Evolutionary conservation across 768 basidiomycete genomes (phyloP).

Genomic region (Tephrocybe rancida): DNA sequence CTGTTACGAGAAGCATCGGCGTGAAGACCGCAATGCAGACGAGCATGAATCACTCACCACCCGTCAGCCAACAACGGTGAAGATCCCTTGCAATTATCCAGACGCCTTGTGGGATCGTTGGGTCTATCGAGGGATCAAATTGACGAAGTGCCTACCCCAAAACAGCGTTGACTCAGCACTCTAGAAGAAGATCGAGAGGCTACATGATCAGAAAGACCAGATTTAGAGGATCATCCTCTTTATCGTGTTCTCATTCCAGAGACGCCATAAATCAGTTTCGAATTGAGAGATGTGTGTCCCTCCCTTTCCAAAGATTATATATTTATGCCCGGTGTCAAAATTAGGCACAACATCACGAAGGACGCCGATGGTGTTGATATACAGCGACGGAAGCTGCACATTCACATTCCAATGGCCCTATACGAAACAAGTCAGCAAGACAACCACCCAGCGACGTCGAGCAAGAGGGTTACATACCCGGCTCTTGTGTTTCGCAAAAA

Average conservation of each 20-base stretch:
- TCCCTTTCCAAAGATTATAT: conserved; percentile 9
- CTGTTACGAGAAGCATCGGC: no score
- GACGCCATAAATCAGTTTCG: conserved; percentile 2
- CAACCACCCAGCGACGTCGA: background rate
- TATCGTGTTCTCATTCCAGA: conserved; percentile 1
- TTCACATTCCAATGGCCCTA: conserved; percentile 1
- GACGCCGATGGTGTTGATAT: background rate
- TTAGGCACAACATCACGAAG: background rate
- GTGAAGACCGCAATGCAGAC: no score
- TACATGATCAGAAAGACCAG: background rate
- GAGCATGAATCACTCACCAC: background rate
- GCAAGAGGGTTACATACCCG: background rate
- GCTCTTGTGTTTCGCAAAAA: background rate
- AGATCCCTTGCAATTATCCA: background rate
- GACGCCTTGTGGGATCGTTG: background rate
- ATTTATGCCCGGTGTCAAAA: conserved; percentile 5
- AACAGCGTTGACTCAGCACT: background rate
- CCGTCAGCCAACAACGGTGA: background rate
- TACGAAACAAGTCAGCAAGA: background rate
- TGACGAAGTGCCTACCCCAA: background rate
- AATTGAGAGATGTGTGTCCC: conserved; percentile 11
- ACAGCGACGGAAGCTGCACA: background rate
- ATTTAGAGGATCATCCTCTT: conserved; percentile 4
- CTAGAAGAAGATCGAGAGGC: no score
- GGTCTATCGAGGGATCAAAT: background rate